A percentile compares a stretch with the other conserved stretches of the same genome.
Evolutionary conservation across 768 basidiomycete genomes (phyloP).

Genomic region (Crucibulum laeve): DNA sequence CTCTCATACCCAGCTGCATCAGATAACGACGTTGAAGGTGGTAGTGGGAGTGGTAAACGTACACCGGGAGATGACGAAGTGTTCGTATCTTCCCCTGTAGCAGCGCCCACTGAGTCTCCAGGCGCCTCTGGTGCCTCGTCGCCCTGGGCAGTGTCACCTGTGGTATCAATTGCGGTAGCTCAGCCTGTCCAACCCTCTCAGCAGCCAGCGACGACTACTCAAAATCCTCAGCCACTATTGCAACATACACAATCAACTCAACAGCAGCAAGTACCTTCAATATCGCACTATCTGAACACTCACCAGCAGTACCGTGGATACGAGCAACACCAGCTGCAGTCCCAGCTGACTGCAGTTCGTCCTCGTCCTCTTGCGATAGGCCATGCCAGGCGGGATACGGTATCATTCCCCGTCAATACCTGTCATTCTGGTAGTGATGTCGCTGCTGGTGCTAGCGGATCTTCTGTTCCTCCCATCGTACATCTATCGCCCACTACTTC

Average conservation of each 20-base stretch:
- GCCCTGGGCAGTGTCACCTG: too few species aligned
- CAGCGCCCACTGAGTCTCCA: too few species aligned
- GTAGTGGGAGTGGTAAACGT: conserved; percentile 10
- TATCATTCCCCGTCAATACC: conserved; percentile 22
- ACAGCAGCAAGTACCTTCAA: too few species aligned
- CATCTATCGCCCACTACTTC: too few species aligned
- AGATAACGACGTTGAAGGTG: conserved; percentile 1
- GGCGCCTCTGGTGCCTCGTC: too few species aligned
- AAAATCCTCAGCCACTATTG: too few species aligned
- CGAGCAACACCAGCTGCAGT: conserved; percentile 10
- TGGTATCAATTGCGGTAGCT: too few species aligned
- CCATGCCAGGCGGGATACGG: conserved; percentile 22
- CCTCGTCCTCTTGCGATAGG: neutral
- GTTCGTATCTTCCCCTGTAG: conserved; percentile 11
- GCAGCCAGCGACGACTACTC: too few species aligned
- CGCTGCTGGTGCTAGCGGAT: conserved; percentile 3
- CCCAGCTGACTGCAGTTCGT: neutral
- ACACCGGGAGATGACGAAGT: conserved; percentile 10
- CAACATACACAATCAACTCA: too few species aligned
- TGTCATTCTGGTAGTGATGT: conserved; percentile 8
- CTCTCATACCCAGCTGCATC: conserved; percentile 1
- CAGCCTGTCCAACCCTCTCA: too few species aligned
- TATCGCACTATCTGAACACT: too few species aligned
- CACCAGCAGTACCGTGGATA: conserved; percentile 11
- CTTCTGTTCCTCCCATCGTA: conserved; percentile 1